A percentile compares a stretch with the other conserved stretches of the same genome.
Evolutionary conservation across 306 rosid species (phyloP).

Genomic region (Mimosa pudica): DNA sequence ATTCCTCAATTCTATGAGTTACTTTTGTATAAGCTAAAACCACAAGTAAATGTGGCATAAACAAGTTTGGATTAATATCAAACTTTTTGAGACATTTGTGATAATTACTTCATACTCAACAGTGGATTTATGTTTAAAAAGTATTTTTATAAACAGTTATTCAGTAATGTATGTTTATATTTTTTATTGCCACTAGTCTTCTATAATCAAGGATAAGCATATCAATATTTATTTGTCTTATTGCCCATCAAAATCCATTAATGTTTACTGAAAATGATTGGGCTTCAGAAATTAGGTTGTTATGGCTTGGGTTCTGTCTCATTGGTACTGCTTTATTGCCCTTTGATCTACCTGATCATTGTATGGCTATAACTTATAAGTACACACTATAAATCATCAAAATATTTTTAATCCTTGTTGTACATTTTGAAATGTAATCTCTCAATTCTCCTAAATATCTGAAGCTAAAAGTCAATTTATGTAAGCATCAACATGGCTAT

Average conservation of each 20-base stretch:
- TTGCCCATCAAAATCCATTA: neutral
- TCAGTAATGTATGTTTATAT: neutral
- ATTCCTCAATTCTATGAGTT: neutral
- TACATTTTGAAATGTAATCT: too few species aligned
- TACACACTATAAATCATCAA: too few species aligned
- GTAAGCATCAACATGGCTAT: too few species aligned
- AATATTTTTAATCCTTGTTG: too few species aligned
- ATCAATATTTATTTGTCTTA: neutral
- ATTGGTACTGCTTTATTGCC: neutral
- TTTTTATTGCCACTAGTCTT: neutral
- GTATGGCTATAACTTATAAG: too few species aligned
- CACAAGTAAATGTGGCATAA: neutral
- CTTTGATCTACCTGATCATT: too few species aligned
- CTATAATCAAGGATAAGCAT: neutral
- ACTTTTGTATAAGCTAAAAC: neutral
- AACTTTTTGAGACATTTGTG: neutral
- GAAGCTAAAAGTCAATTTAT: too few species aligned
- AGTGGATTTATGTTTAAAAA: neutral
- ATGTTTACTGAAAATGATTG: neutral
- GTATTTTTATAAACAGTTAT: neutral
- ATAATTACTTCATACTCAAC: neutral
- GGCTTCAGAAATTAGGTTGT: neutral
- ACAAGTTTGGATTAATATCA: neutral
- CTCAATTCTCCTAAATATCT: too few species aligned
- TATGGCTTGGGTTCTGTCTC: neutral